A percentile compares a stretch with the other conserved stretches of the same genome.
phyloP scores from a whole-genome alignment of 148 eudicot genomes.

The Dysphania ambrosioides region DNA sequence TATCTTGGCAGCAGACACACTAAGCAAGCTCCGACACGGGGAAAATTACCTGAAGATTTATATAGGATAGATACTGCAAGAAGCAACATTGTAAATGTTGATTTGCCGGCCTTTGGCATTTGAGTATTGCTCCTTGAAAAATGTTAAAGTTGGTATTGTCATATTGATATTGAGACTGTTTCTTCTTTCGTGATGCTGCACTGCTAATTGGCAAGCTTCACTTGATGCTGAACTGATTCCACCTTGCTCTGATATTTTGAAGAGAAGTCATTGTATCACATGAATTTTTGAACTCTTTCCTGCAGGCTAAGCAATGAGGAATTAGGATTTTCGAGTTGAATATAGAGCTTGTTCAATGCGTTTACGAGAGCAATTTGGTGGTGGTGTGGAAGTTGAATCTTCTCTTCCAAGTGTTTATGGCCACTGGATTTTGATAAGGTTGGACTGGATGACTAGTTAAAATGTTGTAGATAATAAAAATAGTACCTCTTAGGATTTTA shows the following conservation, averaged over 20 bases:
- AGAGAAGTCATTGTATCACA: not conserved
- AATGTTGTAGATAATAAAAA: slow-evolving; percentile 28
- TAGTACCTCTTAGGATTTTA: not conserved
- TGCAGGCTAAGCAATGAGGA: slow-evolving; percentile 30
- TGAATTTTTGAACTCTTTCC: slow-evolving; percentile 2
- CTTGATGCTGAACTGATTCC: not conserved
- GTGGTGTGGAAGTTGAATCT: not conserved
- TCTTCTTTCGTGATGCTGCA: not conserved
- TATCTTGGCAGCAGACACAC: not conserved
- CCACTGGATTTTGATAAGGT: slow-evolving; percentile 36
- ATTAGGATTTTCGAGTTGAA: not conserved
- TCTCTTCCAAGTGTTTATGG: slow-evolving; percentile 9
- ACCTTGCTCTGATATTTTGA: not conserved
- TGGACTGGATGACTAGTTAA: slow-evolving; percentile 18
- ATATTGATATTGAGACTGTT: not conserved
- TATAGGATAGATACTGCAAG: not conserved
- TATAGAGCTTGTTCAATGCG: slow-evolving; percentile 4
- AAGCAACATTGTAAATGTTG: not conserved
- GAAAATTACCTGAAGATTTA: not conserved
- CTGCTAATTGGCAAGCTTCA: not conserved
- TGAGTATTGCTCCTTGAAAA: not conserved
- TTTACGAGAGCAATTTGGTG: not conserved
- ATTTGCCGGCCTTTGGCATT: too few species aligned
- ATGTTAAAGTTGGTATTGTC: not conserved
- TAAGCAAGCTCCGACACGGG: not conserved